Percentiles rank a stretch among this genome's conserved stretches.
Evolutionary conservation across 306 rosid species (phyloP).

Genomic region (Ochetophila trinervis): DNA sequence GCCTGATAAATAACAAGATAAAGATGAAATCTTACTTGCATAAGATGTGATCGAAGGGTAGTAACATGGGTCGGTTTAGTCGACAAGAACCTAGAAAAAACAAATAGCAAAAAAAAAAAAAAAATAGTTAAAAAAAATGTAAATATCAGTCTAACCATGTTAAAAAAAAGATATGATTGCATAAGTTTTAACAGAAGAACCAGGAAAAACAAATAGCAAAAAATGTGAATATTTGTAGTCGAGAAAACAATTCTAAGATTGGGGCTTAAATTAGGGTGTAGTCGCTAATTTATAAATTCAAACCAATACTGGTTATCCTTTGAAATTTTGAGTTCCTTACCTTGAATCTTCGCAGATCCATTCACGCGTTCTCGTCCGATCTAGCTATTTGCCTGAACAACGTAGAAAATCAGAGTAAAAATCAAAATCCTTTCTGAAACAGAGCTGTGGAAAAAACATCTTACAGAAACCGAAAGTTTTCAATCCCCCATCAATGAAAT

Average conservation of each 20-base stretch:
- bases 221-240: too few relatives aligned
- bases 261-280: slow-evolving; percentile 16
- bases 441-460: slow-evolving; percentile 8
- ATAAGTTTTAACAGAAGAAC: too few relatives aligned
- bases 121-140: too few relatives aligned
- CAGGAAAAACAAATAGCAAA: too few relatives aligned
- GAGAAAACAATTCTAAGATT: background rate
- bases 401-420: background rate
- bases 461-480: background rate
- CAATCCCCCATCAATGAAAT: background rate
- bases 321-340: slow-evolving; percentile 18
- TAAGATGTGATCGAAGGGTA: too few relatives aligned
- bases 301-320: too few relatives aligned
- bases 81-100: too few relatives aligned
- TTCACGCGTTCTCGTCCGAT: slow-evolving; percentile 43
- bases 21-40: too few relatives aligned
- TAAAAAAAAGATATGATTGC: too few relatives aligned
- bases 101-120: too few relatives aligned
- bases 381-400: slow-evolving; percentile 43
- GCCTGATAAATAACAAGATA: background rate
- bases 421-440: slow-evolving; percentile 3
- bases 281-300: background rate
- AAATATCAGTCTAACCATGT: too few relatives aligned
- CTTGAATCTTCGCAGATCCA: slow-evolving; percentile 26
- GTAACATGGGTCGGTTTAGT: too few relatives aligned